Evolutionary conservation across 345 rosid genomes (phyloP).

Genomic region (Pistacia integerrima): DNA sequence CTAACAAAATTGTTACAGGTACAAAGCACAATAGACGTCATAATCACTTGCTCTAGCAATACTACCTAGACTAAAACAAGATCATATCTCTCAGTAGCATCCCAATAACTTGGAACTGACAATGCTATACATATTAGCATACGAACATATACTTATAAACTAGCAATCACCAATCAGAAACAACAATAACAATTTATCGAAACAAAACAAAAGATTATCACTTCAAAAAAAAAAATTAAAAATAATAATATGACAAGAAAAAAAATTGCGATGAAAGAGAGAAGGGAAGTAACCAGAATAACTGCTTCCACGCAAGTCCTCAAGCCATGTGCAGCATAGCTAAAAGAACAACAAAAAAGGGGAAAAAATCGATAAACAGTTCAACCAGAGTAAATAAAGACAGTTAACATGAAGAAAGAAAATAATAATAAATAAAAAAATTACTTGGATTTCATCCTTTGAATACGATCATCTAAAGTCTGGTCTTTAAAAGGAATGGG

Average conservation of each 20-base stretch:
- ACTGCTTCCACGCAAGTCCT: conserved; percentile 85
- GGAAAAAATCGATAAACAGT: neutral
- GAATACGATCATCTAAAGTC: conserved; percentile 54
- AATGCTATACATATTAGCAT: neutral
- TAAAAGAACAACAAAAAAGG: conserved; percentile 11
- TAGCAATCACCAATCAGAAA: too few relatives aligned
- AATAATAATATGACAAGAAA: neutral
- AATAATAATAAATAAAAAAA: conserved; percentile 29
- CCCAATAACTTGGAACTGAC: neutral
- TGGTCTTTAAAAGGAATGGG: conserved; percentile 54
- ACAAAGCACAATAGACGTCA: neutral
- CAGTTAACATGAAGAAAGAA: neutral
- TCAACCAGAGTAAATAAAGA: conserved; percentile 1
- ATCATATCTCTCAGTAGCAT: neutral
- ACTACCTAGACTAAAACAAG: neutral
- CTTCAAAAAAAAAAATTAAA: neutral
- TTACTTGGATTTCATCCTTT: conserved; percentile 75
- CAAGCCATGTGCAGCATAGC: conserved; percentile 73
- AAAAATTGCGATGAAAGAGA: neutral
- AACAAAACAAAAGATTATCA: neutral
- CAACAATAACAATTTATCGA: neutral
- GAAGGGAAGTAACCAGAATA: conserved; percentile 56
- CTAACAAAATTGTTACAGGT: neutral
- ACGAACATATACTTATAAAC: neutral
- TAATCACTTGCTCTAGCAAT: neutral